phyloP scores from a whole-genome alignment of 345 rosid genomes.

The Pugionium cornutum region DNA sequence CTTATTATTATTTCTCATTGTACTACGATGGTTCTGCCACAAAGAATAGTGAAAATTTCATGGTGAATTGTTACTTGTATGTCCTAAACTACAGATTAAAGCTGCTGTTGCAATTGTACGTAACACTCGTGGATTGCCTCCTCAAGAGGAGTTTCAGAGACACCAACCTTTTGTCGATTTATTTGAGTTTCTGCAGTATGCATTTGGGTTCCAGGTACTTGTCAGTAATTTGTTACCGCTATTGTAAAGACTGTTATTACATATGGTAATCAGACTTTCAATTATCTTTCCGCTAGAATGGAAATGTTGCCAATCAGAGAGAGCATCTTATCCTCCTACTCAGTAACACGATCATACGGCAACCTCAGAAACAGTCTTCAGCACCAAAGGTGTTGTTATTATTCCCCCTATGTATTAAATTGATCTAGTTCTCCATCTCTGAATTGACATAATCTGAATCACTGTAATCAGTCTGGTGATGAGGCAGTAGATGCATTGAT shows the following conservation, averaged over 20 bases:
- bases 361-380: slow-evolving; percentile 54
- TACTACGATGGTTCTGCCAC: background rate
- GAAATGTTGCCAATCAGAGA: slow-evolving; percentile 88
- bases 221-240: slow-evolving; percentile 11
- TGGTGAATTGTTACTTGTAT: slow-evolving; percentile 16
- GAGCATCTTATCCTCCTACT: slow-evolving; percentile 91
- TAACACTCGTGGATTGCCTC: slow-evolving; percentile 63
- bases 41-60: background rate
- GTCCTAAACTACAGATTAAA: slow-evolving; percentile 58
- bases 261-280: slow-evolving; percentile 16
- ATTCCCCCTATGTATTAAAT: slow-evolving; percentile 15
- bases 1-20: slow-evolving; percentile 7
- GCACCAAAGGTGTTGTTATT: slow-evolving; percentile 52
- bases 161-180: slow-evolving; percentile 56
- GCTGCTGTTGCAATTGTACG: slow-evolving; percentile 73
- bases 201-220: slow-evolving; percentile 89
- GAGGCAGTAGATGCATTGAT: slow-evolving; percentile 75
- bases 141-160: slow-evolving; percentile 53
- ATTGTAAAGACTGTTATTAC: slow-evolving; percentile 9
- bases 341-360: slow-evolving; percentile 64
- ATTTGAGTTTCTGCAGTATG: slow-evolving; percentile 73
- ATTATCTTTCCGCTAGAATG: slow-evolving; percentile 52
- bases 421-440: slow-evolving; percentile 17
- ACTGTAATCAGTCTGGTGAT: slow-evolving; percentile 59
- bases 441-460: slow-evolving; percentile 30